Percentiles rank a stretch among this genome's conserved stretches.
Conservation (phyloP, 192 early-diverging fungal species). For the Entophlyctis luteolus region DNA sequence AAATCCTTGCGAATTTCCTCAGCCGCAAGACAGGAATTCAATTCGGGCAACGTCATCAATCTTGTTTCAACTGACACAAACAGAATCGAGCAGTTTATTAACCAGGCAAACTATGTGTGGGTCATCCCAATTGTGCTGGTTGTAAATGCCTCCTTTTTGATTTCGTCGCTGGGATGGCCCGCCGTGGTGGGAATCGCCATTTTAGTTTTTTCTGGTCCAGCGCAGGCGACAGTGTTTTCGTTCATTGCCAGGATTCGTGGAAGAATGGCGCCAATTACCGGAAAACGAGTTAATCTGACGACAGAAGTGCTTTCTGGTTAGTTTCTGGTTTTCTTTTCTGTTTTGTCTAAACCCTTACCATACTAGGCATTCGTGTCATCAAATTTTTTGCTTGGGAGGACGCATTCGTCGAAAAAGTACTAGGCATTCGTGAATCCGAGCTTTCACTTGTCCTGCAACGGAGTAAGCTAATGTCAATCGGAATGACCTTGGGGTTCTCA, state of each 20-base stretch:
- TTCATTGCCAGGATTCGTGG: conserved; percentile 36
- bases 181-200: conserved; percentile 51
- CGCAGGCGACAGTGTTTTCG: conserved; percentile 40
- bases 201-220: conserved; percentile 39
- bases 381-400: conserved; percentile 74
- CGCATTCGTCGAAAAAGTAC: conserved; percentile 62
- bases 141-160: conserved; percentile 56
- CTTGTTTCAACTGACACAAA: conserved; percentile 43
- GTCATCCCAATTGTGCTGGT: conserved; percentile 62
- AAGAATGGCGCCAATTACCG: conserved; percentile 56
- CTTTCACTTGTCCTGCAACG: conserved; percentile 37
- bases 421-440: conserved; percentile 45
- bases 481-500: conserved; percentile 47
- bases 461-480: conserved; percentile 33
- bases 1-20: conserved; percentile 56
- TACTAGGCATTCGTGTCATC: conserved; percentile 71
- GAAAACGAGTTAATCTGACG: conserved; percentile 65
- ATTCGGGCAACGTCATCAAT: conserved; percentile 59
- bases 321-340: conserved; percentile 68
- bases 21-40: conserved; percentile 53
- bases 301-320: conserved; percentile 67
- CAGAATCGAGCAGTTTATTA: conserved; percentile 31
- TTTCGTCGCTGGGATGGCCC: conserved; percentile 39
- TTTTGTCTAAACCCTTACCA: conserved; percentile 36
- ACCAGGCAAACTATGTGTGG: conserved; percentile 54